A percentile compares a stretch with the other conserved stretches of the same genome.
Evolutionary conservation across 1,139 yeast genomes (phyloP).

Genomic region (Pichia sp.): DNA sequence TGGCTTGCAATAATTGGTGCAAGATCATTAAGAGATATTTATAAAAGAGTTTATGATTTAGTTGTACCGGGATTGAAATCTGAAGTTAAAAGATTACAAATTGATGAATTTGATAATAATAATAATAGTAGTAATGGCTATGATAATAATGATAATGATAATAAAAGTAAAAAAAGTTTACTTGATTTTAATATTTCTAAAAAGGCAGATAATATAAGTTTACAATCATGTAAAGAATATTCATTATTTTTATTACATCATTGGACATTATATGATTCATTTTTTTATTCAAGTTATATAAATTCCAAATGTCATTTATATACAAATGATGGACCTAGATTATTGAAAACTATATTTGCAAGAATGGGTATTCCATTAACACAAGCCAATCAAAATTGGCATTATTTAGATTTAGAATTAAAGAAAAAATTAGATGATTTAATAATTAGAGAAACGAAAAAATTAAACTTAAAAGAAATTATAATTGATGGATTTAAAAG

Average conservation of each 20-base stretch:
- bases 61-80: conserved; percentile 71
- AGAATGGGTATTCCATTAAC: conserved; percentile 91
- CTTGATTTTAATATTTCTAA: conserved; percentile 31
- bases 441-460: conserved; percentile 62
- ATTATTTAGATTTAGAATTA: conserved; percentile 75
- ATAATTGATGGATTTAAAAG: conserved; percentile 82
- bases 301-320: conserved; percentile 82
- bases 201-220: conserved; percentile 58
- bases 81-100: conserved; percentile 67
- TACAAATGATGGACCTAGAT: conserved; percentile 87
- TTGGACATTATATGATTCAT: conserved; percentile 89
- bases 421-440: conserved; percentile 68
- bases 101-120: conserved; percentile 7
- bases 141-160: neutral
- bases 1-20: conserved; percentile 92
- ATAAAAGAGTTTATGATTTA: conserved; percentile 70
- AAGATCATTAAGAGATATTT: conserved; percentile 67
- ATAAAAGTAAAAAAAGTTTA: neutral
- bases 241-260: conserved; percentile 81
- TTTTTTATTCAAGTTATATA: conserved; percentile 82
- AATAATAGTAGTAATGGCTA: neutral
- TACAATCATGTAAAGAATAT: conserved; percentile 76
- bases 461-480: conserved; percentile 78
- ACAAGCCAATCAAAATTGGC: conserved; percentile 88
- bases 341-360: conserved; percentile 85